Base-by-base conservation (phyloP, 805 yeast species). In the Schwanniomyces sp. region DNA sequence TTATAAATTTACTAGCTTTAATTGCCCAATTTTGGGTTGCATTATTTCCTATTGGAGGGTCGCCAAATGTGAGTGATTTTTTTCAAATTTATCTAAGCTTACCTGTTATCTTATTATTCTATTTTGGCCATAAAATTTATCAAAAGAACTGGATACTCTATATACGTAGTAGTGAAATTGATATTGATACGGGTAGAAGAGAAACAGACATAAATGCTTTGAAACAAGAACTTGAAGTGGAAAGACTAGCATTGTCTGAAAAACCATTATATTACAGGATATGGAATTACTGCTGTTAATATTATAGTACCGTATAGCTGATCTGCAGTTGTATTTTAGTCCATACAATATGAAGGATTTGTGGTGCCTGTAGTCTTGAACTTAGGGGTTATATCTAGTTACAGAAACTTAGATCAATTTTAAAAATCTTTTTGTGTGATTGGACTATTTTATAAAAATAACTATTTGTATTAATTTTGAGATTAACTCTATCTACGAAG, bases 11-110 rank as follows among this genome's bases (percentile, higher is more conserved):
- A 8, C 67, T 82, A 47, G 75, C 82, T 27, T 56, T 83, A 24
- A 64, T 77, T 45, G 57, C 61, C 16, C 87, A 82, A 59, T 81
- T 84, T 62, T 84, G 86, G 84, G 78, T 83, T 43, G 85, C 87
- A 7, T 63, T 83, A 44, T 82, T 73, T 58, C 88, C 89, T 25
- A 34, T 34, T 21, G 39, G 39, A 18, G 39, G 26, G 7, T 34
- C 39, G 3, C 62, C 64, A 43, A 69, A 65, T 18, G 54, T 39
- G 8, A 46, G 52, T 18, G 56, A 53, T 14, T 72, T 72, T 61
- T 72, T 74, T 62, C 64, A 68, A 48, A 59, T 64, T 44, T 72
- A 74, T 53, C 62, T 72, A 44, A 59, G 67, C 50, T 64, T 51
- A 16, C 42, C 72, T 34, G 60, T 71, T 6, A 58, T 70, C 39